These are phyloP conservation scores for Triangularia verruculosa DNA, from an alignment of 2,329 filamentous ascomycete genomes.

Conservation along the genomic window DNA sequence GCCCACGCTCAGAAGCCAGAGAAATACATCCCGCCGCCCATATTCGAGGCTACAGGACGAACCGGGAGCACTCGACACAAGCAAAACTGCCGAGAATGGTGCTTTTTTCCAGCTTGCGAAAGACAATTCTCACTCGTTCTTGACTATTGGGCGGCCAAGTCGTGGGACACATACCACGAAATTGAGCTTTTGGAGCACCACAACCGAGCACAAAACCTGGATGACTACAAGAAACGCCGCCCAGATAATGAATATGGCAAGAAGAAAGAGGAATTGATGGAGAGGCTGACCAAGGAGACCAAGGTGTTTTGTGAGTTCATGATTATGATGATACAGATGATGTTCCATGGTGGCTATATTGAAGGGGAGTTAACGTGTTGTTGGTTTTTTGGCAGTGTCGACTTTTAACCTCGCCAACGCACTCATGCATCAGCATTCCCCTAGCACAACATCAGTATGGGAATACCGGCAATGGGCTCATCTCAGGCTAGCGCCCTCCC, in stretches of 20 bases:
- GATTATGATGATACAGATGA: not conserved
- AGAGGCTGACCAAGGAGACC: not conserved
- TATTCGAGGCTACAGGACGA: not conserved
- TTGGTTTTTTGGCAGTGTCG: not conserved
- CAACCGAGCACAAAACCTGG: not conserved
- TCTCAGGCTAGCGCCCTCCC: not conserved
- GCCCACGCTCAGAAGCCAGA: too few species aligned
- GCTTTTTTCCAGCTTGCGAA: not conserved
- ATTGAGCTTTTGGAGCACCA: not conserved
- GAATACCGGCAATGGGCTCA: not conserved
- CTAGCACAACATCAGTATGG: not conserved
- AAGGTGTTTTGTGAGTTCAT: not conserved
- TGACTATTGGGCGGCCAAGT: not conserved
- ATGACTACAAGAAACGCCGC: not conserved
- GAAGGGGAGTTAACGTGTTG: not conserved
- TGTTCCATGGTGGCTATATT: not conserved
- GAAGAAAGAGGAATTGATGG: not conserved
- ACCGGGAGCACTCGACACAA: not conserved
- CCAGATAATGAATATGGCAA: slow-evolving; percentile 1
- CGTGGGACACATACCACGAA: not conserved
- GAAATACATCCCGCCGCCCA: not conserved
- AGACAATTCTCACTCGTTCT: not conserved
- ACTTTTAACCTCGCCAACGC: not conserved
- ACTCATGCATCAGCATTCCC: not conserved
- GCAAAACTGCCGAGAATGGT: not conserved